These are phyloP conservation scores for Mycena metata DNA, from an alignment of 768 basidiomycete genomes.

Conservation along the genomic window DNA sequence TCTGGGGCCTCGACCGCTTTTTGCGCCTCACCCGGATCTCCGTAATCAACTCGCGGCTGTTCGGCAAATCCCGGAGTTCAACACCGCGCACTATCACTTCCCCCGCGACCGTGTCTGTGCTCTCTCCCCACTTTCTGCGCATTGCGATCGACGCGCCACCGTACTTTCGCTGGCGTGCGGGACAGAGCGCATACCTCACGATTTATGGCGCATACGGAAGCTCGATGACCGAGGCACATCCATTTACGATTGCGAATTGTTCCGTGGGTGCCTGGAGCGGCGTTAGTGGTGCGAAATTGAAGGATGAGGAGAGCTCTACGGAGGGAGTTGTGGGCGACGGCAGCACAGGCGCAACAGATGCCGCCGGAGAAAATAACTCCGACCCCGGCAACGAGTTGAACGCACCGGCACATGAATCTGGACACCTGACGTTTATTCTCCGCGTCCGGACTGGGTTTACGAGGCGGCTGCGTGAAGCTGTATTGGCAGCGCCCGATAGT, in stretches of 20 bases:
- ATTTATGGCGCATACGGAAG: slow-evolving; percentile 48
- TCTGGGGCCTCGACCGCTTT: slow-evolving; percentile 59
- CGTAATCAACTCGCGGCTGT: slow-evolving; percentile 45
- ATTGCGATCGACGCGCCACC: slow-evolving; percentile 51
- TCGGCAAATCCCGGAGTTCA: slow-evolving; percentile 32
- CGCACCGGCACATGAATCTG: too few relatives aligned
- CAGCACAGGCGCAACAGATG: too few relatives aligned
- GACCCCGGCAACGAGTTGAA: not conserved
- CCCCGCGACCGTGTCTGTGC: slow-evolving; percentile 44
- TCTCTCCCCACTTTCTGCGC: slow-evolving; percentile 56
- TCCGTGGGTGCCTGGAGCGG: not conserved
- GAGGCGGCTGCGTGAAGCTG: slow-evolving; percentile 47
- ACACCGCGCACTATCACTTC: slow-evolving; percentile 39
- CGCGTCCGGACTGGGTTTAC: slow-evolving; percentile 67
- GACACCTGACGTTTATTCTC: slow-evolving; percentile 61
- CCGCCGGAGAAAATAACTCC: not conserved
- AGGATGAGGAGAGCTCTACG: not conserved
- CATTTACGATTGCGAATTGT: slow-evolving; percentile 56
- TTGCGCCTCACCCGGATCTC: slow-evolving; percentile 54
- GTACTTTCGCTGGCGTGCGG: slow-evolving; percentile 50
- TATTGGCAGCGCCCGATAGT: not conserved
- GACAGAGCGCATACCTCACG: slow-evolving; percentile 59
- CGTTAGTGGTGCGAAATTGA: not conserved
- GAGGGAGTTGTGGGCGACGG: too few relatives aligned
- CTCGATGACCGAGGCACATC: slow-evolving; percentile 58